Conservation (phyloP, 768 basidiomycete genomes). For the Mycena galericulata region DNA sequence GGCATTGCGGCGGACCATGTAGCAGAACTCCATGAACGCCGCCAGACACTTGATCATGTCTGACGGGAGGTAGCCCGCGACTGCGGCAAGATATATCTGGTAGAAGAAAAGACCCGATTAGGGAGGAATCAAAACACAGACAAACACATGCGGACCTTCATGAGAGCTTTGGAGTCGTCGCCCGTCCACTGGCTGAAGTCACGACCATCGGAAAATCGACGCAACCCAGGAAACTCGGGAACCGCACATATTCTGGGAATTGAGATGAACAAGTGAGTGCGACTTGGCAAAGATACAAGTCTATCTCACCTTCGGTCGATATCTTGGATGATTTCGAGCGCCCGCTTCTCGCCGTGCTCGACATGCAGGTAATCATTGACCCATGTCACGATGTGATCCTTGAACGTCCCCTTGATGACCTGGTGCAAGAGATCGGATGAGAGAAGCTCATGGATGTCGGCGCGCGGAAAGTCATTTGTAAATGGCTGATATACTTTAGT, state of each 20-base stretch:
- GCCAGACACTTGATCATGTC: not conserved
- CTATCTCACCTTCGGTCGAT: not conserved
- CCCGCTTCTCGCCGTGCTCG: constrained; percentile 14
- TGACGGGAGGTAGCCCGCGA: not conserved
- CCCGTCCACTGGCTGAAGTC: not conserved
- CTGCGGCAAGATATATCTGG: not conserved
- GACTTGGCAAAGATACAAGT: not conserved
- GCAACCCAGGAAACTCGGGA: not conserved
- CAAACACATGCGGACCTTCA: not conserved
- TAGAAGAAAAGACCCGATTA: no score
- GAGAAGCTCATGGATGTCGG: not conserved
- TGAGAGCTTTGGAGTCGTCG: not conserved
- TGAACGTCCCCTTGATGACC: constrained; percentile 18
- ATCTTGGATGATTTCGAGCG: constrained; percentile 1
- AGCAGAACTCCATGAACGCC: not conserved
- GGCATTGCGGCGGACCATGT: not conserved
- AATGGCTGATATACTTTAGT: not conserved
- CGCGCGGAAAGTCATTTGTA: not conserved
- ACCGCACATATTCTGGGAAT: not conserved
- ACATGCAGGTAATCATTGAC: constrained; percentile 38
- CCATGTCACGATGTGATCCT: constrained; percentile 43
- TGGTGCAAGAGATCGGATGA: not conserved
- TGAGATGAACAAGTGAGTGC: not conserved
- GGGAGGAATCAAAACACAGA: not conserved
- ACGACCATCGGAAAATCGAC: not conserved